These are phyloP conservation scores for Peltaster fructicola DNA, from an alignment of 2,329 filamentous ascomycete genomes.

Conservation along the genomic window DNA sequence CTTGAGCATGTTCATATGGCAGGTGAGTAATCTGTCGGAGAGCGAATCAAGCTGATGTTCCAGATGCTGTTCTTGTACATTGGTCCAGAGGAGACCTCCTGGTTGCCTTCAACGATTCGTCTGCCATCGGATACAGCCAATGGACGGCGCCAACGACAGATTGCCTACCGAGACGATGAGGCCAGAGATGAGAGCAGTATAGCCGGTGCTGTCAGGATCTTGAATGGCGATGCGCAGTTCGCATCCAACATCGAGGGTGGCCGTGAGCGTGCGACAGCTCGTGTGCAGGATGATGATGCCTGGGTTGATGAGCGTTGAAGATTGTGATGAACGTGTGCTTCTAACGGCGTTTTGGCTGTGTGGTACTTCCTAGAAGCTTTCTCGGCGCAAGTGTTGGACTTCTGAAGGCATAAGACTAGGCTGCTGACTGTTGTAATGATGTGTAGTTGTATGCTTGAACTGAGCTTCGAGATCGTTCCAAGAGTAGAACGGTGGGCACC, in stretches of 20 bases:
- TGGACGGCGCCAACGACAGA: slow-evolving; percentile 7
- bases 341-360: too few species aligned
- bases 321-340: too few species aligned
- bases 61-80: slow-evolving; percentile 8
- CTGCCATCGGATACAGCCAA: slow-evolving; percentile 8
- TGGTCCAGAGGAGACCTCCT: slow-evolving; percentile 11
- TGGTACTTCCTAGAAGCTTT: too few species aligned
- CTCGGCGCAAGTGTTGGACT: too few species aligned
- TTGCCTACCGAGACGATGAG: slow-evolving; percentile 11
- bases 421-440: too few species aligned
- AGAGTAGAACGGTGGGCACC: too few species aligned
- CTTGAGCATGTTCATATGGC: slow-evolving; percentile 35
- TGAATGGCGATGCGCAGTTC: slow-evolving; percentile 16
- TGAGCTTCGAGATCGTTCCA: too few species aligned
- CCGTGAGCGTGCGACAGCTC: slow-evolving; percentile 5
- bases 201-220: slow-evolving; percentile 10
- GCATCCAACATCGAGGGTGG: slow-evolving; percentile 13
- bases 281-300: slow-evolving; percentile 2
- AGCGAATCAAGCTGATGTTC: neutral
- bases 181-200: slow-evolving; percentile 13
- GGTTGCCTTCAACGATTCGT: slow-evolving; percentile 13
- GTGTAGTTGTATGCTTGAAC: too few species aligned
- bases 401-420: too few species aligned
- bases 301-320: too few species aligned
- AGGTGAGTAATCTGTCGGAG: slow-evolving; percentile 25